These are phyloP conservation scores for Vicia faba DNA, from an alignment of 306 rosid species.

Conservation along the genomic window DNA sequence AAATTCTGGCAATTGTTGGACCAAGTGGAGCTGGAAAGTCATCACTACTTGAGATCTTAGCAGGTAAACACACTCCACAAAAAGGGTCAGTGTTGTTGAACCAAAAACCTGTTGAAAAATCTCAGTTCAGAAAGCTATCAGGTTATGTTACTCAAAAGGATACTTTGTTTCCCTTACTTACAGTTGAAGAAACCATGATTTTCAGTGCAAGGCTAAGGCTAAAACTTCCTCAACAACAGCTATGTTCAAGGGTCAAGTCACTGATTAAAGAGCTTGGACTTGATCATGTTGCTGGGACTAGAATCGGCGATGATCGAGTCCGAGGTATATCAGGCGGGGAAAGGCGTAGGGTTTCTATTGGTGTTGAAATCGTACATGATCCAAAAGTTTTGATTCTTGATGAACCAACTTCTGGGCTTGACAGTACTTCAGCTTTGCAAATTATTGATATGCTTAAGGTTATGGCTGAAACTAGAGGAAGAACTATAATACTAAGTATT, in stretches of 20 bases:
- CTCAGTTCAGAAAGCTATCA: conserved; percentile 71
- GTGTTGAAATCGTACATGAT: conserved; percentile 91
- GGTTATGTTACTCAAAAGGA: conserved; percentile 93
- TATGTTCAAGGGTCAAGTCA: conserved; percentile 61
- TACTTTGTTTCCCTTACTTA: conserved; percentile 73
- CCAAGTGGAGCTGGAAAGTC: conserved; percentile 98
- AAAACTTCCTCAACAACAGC: conserved; percentile 50
- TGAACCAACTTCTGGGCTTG: conserved; percentile 97
- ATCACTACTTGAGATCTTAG: conserved; percentile 79
- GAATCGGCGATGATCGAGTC: conserved; percentile 78
- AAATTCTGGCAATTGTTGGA: conserved; percentile 88
- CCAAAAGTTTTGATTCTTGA: conserved; percentile 83
- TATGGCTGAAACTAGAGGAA: conserved; percentile 73
- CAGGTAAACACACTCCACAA: conserved; percentile 67
- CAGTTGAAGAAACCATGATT: conserved; percentile 87
- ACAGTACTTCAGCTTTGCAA: conserved; percentile 86
- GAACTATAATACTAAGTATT: conserved; percentile 79
- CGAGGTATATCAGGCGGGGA: conserved; percentile 96
- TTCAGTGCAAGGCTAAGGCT: conserved; percentile 74
- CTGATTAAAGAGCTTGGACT: conserved; percentile 78
- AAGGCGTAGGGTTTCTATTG: conserved; percentile 86
- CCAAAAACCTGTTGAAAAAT: conserved; percentile 56
- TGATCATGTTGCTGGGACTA: conserved; percentile 60
- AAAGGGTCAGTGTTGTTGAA: conserved; percentile 67
- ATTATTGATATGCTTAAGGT: conserved; percentile 81